Evolutionary conservation across 106 monocot species (phyloP).

Genomic region (Xerophyta viscosa): DNA sequence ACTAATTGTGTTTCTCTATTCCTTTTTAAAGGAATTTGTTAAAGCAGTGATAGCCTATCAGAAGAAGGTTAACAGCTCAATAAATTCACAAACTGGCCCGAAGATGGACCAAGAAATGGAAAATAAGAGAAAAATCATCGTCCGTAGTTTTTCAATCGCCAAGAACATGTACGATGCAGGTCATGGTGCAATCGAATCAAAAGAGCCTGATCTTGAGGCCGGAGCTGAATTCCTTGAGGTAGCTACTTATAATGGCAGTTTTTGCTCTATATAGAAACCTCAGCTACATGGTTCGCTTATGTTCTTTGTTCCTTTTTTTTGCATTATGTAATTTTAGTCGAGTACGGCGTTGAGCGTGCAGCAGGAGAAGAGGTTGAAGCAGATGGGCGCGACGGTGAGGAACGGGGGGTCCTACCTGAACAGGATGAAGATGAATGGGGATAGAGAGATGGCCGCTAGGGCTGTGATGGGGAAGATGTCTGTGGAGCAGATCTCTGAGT

Average conservation of each 20-base stretch:
- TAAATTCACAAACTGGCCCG: not conserved
- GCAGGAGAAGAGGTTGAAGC: slow-evolving; percentile 83
- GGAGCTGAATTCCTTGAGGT: slow-evolving; percentile 80
- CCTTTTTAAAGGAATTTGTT: slow-evolving; percentile 95
- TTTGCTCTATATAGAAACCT: too few relatives aligned
- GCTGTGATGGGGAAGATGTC: slow-evolving; percentile 70
- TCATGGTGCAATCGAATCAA: slow-evolving; percentile 5
- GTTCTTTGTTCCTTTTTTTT: too few relatives aligned
- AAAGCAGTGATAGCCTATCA: slow-evolving; percentile 77
- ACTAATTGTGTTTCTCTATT: too few relatives aligned
- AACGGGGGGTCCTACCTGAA: slow-evolving; percentile 58
- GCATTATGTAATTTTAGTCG: slow-evolving; percentile 40
- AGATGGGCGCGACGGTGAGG: slow-evolving; percentile 95
- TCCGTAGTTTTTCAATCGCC: slow-evolving; percentile 59
- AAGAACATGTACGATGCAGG: slow-evolving; percentile 47
- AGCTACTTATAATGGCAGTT: too few relatives aligned
- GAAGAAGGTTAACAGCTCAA: slow-evolving; percentile 47
- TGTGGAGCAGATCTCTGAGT: slow-evolving; percentile 57
- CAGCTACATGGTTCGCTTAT: too few relatives aligned
- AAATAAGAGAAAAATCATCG: slow-evolving; percentile 64
- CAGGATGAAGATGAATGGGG: slow-evolving; percentile 51
- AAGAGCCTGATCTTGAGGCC: slow-evolving; percentile 41
- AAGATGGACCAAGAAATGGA: slow-evolving; percentile 54
- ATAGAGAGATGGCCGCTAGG: slow-evolving; percentile 47
- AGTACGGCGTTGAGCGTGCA: slow-evolving; percentile 66